phyloP scores from a whole-genome alignment of 768 basidiomycete species.

The Lyophyllum decastes region DNA sequence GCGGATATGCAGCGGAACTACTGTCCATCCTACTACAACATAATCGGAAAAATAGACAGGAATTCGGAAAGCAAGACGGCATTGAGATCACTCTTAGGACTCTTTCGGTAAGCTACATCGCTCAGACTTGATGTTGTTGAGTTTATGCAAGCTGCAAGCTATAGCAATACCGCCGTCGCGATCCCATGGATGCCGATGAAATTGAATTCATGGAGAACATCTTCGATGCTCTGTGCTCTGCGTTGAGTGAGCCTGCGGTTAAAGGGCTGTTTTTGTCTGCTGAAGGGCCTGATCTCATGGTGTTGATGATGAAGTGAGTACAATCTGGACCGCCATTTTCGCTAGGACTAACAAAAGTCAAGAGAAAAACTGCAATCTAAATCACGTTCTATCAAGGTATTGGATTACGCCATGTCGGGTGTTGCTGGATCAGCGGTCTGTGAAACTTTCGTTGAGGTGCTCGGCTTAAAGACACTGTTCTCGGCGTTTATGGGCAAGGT shows the following conservation, averaged over 20 bases:
- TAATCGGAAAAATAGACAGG: constrained; percentile 65
- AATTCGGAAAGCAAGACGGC: constrained; percentile 73
- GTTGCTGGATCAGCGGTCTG: constrained; percentile 68
- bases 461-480: constrained; percentile 90
- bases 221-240: constrained; percentile 88
- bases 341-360: constrained; percentile 4
- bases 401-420: constrained; percentile 90
- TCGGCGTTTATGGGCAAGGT: constrained; percentile 95
- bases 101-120: constrained; percentile 65
- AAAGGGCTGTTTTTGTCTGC: constrained; percentile 84
- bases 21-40: constrained; percentile 89
- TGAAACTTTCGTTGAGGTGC: constrained; percentile 82
- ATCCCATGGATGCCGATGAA: constrained; percentile 88
- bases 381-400: constrained; percentile 84
- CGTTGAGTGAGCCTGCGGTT: constrained; percentile 73
- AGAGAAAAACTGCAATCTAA: constrained; percentile 85
- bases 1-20: constrained; percentile 90
- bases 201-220: constrained; percentile 98
- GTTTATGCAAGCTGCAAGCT: background rate
- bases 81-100: constrained; percentile 76
- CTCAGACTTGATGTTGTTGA: constrained; percentile 13
- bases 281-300: constrained; percentile 96
- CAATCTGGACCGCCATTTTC: constrained; percentile 5
- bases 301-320: constrained; percentile 94
- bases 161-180: constrained; percentile 85